Evolutionary conservation across 1,139 yeast genomes (phyloP).

Genomic region (Kluyveromyces sp.): DNA sequence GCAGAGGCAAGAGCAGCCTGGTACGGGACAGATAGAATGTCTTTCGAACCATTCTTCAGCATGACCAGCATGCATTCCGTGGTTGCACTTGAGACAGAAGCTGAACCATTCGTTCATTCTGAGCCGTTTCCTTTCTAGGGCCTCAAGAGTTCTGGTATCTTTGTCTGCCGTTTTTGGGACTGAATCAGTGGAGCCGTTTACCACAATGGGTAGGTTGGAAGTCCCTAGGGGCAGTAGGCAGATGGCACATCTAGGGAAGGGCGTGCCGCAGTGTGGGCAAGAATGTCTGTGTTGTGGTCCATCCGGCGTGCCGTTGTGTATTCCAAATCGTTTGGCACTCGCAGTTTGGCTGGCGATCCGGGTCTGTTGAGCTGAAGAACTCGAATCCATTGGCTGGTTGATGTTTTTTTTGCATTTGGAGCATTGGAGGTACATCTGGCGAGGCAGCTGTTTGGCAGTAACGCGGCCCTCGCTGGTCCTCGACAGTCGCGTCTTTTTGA

Average conservation of each 20-base stretch:
- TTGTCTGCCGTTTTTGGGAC: conserved; percentile 11
- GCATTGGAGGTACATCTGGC: conserved; percentile 78
- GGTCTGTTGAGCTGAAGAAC: too few relatives aligned
- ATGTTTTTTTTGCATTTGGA: conserved; percentile 71
- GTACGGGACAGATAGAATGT: conserved; percentile 87
- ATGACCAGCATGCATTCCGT: conserved; percentile 91
- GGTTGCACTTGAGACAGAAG: conserved; percentile 84
- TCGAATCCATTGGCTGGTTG: too few relatives aligned
- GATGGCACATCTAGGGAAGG: conserved; percentile 87
- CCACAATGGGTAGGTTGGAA: conserved; percentile 37
- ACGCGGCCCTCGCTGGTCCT: conserved; percentile 43
- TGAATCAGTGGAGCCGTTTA: conserved; percentile 24
- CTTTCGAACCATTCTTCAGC: conserved; percentile 93
- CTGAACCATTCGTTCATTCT: conserved; percentile 61
- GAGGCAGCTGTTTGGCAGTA: conserved; percentile 49
- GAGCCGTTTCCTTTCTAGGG: conserved; percentile 34
- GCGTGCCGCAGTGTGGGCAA: conserved; percentile 83
- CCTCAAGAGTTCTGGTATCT: conserved; percentile 23
- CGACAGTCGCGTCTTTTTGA: conserved; percentile 62
- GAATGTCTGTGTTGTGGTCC: conserved; percentile 33
- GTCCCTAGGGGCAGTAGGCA: conserved; percentile 79
- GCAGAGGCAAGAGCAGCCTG: conserved; percentile 83
- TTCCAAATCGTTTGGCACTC: conserved; percentile 15
- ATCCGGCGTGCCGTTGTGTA: conserved; percentile 14
- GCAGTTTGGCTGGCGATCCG: conserved; percentile 6